Percentiles rank a stretch among this genome's conserved stretches.
These are phyloP conservation scores for Xylaria sp. DNA, from an alignment of 2,329 filamentous ascomycete genomes.

Conservation along the genomic window DNA sequence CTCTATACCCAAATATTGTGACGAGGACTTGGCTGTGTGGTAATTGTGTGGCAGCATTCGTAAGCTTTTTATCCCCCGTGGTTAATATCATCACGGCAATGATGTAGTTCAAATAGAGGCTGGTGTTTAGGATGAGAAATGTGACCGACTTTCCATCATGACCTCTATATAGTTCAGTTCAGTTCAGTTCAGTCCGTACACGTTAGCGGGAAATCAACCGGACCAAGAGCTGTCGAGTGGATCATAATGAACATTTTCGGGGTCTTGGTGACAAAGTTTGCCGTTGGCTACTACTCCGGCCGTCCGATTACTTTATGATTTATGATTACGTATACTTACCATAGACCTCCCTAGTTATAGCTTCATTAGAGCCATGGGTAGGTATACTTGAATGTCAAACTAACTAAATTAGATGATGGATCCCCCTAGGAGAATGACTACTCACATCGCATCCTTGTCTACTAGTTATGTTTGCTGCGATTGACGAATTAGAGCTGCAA, in stretches of 20 bases:
- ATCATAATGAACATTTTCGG: too few relatives aligned
- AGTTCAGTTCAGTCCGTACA: not conserved
- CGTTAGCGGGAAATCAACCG: not conserved
- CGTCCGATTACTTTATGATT: not conserved
- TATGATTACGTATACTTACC: not conserved
- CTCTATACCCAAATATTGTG: not conserved
- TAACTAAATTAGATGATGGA: too few relatives aligned
- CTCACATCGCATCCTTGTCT: not conserved
- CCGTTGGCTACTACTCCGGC: not conserved
- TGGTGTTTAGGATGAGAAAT: too few relatives aligned
- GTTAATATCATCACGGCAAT: too few relatives aligned
- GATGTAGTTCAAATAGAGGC: too few relatives aligned
- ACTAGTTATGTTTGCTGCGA: not conserved
- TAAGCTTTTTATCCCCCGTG: too few relatives aligned
- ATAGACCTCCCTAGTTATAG: not conserved
- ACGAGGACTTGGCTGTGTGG: too few relatives aligned
- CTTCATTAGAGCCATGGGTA: not conserved
- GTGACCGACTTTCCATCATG: too few relatives aligned
- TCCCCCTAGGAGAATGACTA: not conserved
- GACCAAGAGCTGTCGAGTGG: too few relatives aligned
- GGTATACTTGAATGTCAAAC: not conserved
- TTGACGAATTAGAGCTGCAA: not conserved
- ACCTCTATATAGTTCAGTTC: not conserved
- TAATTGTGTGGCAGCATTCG: too few relatives aligned
- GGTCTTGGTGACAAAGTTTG: not conserved